These are phyloP conservation scores for Lycium ferocissimum DNA, from an alignment of 257 asterid genomes.

Conservation along the genomic window DNA sequence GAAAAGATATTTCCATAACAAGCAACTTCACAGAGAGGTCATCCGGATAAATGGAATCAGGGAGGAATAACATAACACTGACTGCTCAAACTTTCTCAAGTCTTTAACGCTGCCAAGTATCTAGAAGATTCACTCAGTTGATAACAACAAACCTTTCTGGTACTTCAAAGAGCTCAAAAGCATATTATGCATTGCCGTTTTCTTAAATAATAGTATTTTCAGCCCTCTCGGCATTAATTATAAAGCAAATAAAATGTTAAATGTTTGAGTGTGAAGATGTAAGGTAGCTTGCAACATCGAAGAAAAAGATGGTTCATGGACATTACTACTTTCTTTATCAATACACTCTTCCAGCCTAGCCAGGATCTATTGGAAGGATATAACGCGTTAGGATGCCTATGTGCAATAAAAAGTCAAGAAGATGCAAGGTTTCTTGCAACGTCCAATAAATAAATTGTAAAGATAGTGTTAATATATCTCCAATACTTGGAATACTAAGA, in stretches of 20 bases:
- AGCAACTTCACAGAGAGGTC: too few species aligned
- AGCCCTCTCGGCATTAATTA: background rate
- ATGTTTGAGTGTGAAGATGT: background rate
- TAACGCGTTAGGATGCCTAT: background rate
- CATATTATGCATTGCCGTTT: background rate
- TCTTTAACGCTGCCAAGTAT: background rate
- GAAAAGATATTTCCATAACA: too few species aligned
- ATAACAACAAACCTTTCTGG: background rate
- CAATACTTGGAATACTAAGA: slow-evolving; percentile 13
- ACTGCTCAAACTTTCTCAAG: slow-evolving; percentile 3
- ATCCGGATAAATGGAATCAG: background rate
- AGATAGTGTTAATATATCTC: background rate
- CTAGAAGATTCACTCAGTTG: background rate
- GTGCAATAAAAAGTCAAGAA: background rate
- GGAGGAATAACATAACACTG: background rate
- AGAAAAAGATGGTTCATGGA: slow-evolving; percentile 18
- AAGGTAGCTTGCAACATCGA: background rate
- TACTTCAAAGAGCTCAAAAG: background rate
- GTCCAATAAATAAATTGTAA: background rate
- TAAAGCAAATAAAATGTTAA: background rate
- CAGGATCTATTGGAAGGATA: background rate
- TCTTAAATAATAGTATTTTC: background rate
- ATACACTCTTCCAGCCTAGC: background rate
- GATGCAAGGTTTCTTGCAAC: background rate
- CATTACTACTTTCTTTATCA: background rate